These are phyloP conservation scores for Xylariales sp. DNA, from an alignment of 2,329 filamentous ascomycete species.

Conservation along the genomic window DNA sequence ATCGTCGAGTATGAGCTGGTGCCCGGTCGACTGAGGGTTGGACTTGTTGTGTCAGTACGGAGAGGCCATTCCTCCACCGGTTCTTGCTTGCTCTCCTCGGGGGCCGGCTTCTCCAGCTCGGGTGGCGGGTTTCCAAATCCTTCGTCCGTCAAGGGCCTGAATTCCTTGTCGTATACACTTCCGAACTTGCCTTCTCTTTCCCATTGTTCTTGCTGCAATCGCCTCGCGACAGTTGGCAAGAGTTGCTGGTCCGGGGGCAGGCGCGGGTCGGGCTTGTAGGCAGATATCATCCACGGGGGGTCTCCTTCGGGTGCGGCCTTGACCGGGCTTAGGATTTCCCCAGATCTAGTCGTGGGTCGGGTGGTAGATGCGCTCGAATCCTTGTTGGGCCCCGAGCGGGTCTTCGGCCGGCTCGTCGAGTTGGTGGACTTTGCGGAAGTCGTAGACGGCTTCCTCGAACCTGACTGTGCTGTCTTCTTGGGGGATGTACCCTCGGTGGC, in stretches of 20 bases:
- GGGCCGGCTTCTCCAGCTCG: conserved; percentile 26
- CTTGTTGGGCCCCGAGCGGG: conserved; percentile 51
- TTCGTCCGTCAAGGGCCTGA: conserved; percentile 75
- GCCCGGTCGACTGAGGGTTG: conserved; percentile 38
- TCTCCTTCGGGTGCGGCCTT: conserved; percentile 82
- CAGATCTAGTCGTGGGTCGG: conserved; percentile 60
- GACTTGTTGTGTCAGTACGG: conserved; percentile 44
- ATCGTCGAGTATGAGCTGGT: conserved; percentile 58
- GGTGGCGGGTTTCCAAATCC: conserved; percentile 43
- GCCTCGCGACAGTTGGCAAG: conserved; percentile 85
- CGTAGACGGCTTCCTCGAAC: conserved; percentile 40
- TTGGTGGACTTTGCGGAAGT: conserved; percentile 2
- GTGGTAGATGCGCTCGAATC: conserved; percentile 45
- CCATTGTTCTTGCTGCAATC: conserved; percentile 92
- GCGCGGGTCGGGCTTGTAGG: conserved; percentile 93
- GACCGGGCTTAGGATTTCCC: conserved; percentile 44
- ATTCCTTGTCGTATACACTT: conserved; percentile 80
- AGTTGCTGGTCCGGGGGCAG: conserved; percentile 94
- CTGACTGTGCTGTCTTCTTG: conserved; percentile 39
- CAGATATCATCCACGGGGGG: conserved; percentile 88
- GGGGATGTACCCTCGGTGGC: conserved; percentile 49
- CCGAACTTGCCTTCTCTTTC: conserved; percentile 86
- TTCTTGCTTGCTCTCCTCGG: conserved; percentile 19
- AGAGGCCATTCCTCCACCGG: conserved; percentile 56
- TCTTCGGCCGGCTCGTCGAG: conserved; percentile 51